Base-by-base conservation (phyloP, 164 flowering plant species). In the Nymphaea thermarum region DNA sequence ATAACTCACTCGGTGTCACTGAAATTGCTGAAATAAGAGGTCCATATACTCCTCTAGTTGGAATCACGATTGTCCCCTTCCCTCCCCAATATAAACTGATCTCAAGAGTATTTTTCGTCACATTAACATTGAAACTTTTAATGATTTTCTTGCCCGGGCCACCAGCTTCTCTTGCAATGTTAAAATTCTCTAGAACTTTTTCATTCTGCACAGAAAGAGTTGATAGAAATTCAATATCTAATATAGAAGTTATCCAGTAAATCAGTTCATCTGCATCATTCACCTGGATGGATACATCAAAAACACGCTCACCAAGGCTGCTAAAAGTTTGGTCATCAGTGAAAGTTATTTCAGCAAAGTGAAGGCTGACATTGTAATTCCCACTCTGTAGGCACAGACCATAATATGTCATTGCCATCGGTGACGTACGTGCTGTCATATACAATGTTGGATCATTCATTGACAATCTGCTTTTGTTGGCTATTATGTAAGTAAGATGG, bases 21-120 rank as follows among this genome's bases (percentile, higher is more conserved):
- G 85, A 64, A 43, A 91, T 86, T 8, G 94, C 97, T 18, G 93
- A 89, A 65, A 91, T 84, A 12, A 89, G 86, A 55, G 98, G 98
- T 42, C 98, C 98, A 80, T 85, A 83, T 62, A 82, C 81, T 43
- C 85, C 83, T 78, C 87, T 81, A 6, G 45, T 66, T 12, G 96
- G 97, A 70, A 86, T 77, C 16, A 82, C 80, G 18, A 71, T 82
- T 4, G 96, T 85, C 68, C 97, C 96, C 77, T 83, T 87, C 4
- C 97, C 94, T 8, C 82, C 57, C 94, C 96, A 90, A 73, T 81
- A 84, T 64, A 91, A 76, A 68, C 80, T 88, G 68, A 91, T 87
- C 75, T 87, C 91, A 67, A 91, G 51, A n/a, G 84, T 82, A 65
- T 78, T 78, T 15, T 71, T 43, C 0, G 70, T 76, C 4, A 83